Base-by-base conservation (phyloP, 176 grass and related monocot genomes). In the Urochloa ruziziensis region DNA sequence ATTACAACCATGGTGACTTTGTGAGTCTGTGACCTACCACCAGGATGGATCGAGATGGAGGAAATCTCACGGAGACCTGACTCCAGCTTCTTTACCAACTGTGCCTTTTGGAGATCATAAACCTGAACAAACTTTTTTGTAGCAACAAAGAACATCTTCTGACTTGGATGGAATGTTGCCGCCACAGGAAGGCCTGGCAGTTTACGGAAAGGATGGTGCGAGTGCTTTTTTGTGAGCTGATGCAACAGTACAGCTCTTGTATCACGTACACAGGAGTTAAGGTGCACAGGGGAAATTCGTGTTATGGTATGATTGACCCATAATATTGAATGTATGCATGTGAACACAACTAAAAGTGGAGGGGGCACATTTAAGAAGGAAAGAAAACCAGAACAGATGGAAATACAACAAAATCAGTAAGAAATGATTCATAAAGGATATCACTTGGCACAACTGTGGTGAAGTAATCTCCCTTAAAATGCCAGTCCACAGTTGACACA, bases 391-490 rank as follows among this genome's bases (percentile, higher is more conserved):
- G 61, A 49, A 19, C 29, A 82, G 18, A 48, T 57, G 13, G 34
- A 70, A 43, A 76, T 18, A 62, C 62, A 73, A 71, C 27, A 84
- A 60, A 64, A 62, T 42, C 39, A 47, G 39, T 8, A 88, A 44
- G 15, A 54, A 32, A 52, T 59, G 24, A 33, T 69, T 58, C 16
- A 56, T 62, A 79, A 83, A 98, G 93, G 96, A 98, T 98, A 98
- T 98, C 96, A 94, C 85, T 92, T 83, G 96, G 96, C 62, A 92
- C 91, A 64, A 98, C 85, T 81, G 96, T 98, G 73, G 91, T 92
- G 67, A 96, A 98, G 83, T 98, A 98, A 77, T 98, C 96, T 75
- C 96, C 96, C 86, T 98, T 98, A 48, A 86, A 91, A 89, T 98
- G 96, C 96, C 96, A 98, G 77, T 96, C 91, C 62, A 98, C 81